Evolutionary conservation across 2,329 filamentous ascomycete genomes (phyloP).

Genomic region (Monosporascus sp.): DNA sequence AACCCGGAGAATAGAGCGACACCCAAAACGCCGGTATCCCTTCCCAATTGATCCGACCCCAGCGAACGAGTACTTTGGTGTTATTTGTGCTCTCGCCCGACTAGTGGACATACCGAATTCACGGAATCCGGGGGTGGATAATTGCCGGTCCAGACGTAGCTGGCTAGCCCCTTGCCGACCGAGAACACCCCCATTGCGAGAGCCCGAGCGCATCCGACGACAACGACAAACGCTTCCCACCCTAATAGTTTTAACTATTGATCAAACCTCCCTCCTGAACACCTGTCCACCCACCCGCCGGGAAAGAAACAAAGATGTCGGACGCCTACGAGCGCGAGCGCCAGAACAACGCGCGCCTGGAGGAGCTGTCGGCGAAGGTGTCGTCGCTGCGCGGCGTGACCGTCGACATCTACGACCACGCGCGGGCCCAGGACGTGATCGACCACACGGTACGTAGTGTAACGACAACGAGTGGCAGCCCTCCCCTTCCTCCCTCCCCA

Average conservation of each 20-base stretch:
- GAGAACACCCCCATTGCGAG: no score
- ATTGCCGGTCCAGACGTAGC: no score
- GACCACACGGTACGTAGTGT: conserved; percentile 67
- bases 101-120: no score
- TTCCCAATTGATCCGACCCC: no score
- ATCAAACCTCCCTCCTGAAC: not conserved
- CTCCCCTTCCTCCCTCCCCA: not conserved
- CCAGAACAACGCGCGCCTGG: conserved; percentile 93
- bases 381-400: conserved; percentile 89
- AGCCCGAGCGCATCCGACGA: no score
- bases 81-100: no score
- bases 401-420: conserved; percentile 96
- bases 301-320: conserved; percentile 47
- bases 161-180: no score
- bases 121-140: no score
- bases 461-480: not conserved
- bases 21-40: not conserved
- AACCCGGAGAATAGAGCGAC: not conserved
- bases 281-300: not conserved
- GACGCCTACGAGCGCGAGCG: conserved; percentile 74
- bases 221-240: no score
- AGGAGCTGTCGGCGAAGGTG: conserved; percentile 87
- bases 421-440: conserved; percentile 79
- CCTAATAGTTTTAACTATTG: no score
- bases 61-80: no score